Evolutionary conservation across 2,329 filamentous ascomycete genomes (phyloP).

Genomic region (Parasarocladium wereldwijsianum): DNA sequence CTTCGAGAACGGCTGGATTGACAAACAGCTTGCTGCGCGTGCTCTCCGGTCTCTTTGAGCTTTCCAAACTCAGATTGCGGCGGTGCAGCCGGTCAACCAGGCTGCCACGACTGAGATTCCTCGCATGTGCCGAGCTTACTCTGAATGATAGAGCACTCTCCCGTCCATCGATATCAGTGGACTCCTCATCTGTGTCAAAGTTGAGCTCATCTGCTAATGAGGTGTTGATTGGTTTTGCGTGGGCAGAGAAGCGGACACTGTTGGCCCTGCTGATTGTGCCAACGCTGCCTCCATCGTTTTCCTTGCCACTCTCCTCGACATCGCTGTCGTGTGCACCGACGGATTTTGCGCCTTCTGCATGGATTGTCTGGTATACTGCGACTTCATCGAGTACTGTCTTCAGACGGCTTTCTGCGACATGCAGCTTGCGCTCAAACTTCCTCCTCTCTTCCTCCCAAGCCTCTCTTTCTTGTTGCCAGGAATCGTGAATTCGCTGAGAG

Average conservation of each 20-base stretch:
- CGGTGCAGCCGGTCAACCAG: slow-evolving; percentile 31
- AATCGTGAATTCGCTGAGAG: slow-evolving; percentile 57
- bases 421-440: slow-evolving; percentile 68
- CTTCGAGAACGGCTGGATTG: slow-evolving; percentile 40
- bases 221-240: slow-evolving; percentile 46
- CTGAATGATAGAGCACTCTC: slow-evolving; percentile 41
- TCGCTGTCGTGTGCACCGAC: slow-evolving; percentile 36
- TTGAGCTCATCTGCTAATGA: slow-evolving; percentile 86
- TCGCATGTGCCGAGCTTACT: slow-evolving; percentile 27
- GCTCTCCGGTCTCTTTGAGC: slow-evolving; percentile 39
- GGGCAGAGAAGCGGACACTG: slow-evolving; percentile 58
- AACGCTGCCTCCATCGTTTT: slow-evolving; percentile 59
- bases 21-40: slow-evolving; percentile 35
- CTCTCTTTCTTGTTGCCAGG: slow-evolving; percentile 76
- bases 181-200: slow-evolving; percentile 66
- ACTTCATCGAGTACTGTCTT: slow-evolving; percentile 79
- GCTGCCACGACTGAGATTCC: slow-evolving; percentile 44
- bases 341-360: slow-evolving; percentile 24
- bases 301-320: slow-evolving; percentile 43
- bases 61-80: slow-evolving; percentile 44
- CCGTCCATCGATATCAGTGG: slow-evolving; percentile 57
- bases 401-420: slow-evolving; percentile 78
- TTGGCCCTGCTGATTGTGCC: slow-evolving; percentile 57
- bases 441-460: slow-evolving; percentile 74
- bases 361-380: slow-evolving; percentile 48